Percentiles rank a stretch among this genome's conserved stretches.
These are phyloP conservation scores for Daldinia decipiens DNA, from an alignment of 495 filamentous ascomycete species.

Conservation along the genomic window DNA sequence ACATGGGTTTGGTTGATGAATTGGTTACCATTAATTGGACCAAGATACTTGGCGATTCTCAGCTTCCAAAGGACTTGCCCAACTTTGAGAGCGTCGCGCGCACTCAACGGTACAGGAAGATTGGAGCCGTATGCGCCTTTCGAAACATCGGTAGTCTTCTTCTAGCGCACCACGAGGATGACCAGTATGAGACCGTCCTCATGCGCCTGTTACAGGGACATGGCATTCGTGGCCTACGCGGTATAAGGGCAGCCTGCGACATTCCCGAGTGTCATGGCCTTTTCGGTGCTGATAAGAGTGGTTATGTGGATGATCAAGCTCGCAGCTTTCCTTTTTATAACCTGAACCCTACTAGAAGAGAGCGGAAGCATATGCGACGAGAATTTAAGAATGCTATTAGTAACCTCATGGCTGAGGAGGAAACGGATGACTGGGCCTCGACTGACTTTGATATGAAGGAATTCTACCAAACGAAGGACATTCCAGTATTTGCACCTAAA, in stretches of 20 bases:
- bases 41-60: constrained; percentile 17
- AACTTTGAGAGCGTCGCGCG: constrained; percentile 85
- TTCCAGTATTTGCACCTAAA: constrained; percentile 17
- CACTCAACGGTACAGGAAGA: constrained; percentile 72
- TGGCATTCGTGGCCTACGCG: constrained; percentile 70
- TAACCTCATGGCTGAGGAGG: constrained; percentile 8
- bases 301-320: constrained; percentile 58
- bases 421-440: constrained; percentile 27
- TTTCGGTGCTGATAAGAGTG: constrained; percentile 75
- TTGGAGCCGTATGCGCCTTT: constrained; percentile 70
- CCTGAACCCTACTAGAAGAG: constrained; percentile 19
- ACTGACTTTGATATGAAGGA: constrained; percentile 43
- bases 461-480: constrained; percentile 24
- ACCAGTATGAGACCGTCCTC: constrained; percentile 88
- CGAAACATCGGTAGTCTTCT: constrained; percentile 65
- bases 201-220: constrained; percentile 74
- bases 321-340: constrained; percentile 43
- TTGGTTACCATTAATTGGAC: constrained; percentile 54
- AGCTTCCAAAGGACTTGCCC: constrained; percentile 57
- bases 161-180: constrained; percentile 84
- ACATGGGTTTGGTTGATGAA: constrained; percentile 42
- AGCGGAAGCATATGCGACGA: constrained; percentile 34
- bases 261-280: constrained; percentile 88
- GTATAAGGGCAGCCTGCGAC: constrained; percentile 68
- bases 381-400: constrained; percentile 38